Conservation (phyloP, 176 grass and related monocot genomes). For the Lolium perenne region DNA sequence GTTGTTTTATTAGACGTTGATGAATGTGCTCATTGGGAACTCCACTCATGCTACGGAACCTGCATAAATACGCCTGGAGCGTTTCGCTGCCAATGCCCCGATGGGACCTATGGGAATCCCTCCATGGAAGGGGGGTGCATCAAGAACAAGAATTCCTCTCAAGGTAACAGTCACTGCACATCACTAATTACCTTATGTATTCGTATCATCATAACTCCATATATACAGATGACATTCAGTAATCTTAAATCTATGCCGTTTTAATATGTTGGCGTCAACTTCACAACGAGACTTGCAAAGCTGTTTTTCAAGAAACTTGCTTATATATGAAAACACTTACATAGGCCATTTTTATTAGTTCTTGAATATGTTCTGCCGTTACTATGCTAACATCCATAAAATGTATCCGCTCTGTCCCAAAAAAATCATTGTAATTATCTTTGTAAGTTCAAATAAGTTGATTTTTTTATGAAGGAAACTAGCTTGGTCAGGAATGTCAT, state of each 20-base stretch:
- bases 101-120: conserved; percentile 20
- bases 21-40: neutral
- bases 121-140: neutral
- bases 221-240: neutral
- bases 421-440: neutral
- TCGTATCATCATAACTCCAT: neutral
- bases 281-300: neutral
- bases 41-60: conserved; percentile 1
- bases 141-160: neutral
- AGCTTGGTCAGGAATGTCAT: neutral
- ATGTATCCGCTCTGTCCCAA: neutral
- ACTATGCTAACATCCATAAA: neutral
- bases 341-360: neutral
- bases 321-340: neutral
- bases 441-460: neutral
- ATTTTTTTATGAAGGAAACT: neutral
- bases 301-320: neutral
- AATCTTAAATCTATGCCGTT: neutral
- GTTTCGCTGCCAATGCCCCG: conserved; percentile 3
- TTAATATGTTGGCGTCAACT: neutral
- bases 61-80: conserved; percentile 12
- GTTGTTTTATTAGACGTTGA: conserved; percentile 29
- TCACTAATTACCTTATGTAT: neutral
- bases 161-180: neutral
- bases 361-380: neutral